These are phyloP conservation scores for Leishmania turanica DNA, from an alignment of 208 protist species.

Conservation along the genomic window DNA sequence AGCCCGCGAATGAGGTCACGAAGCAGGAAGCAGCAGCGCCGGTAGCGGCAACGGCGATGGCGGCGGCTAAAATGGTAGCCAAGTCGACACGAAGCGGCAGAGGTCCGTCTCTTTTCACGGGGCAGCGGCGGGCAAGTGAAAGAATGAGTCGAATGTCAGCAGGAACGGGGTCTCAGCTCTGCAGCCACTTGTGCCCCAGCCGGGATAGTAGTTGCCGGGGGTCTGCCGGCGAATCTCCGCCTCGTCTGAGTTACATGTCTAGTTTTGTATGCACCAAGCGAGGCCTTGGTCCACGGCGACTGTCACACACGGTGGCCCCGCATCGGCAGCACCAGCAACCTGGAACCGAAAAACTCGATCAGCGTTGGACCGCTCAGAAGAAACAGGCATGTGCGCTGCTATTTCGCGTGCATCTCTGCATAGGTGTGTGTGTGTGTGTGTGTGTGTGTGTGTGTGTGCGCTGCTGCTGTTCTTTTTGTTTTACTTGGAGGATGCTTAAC, in stretches of 20 bases:
- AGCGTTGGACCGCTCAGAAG: neutral
- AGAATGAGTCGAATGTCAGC: no score
- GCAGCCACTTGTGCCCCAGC: neutral
- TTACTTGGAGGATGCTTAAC: neutral
- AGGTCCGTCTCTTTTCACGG: neutral
- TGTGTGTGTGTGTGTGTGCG: no score
- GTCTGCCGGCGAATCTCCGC: no score
- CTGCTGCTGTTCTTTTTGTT: neutral
- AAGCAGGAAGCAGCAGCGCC: slow-evolving; percentile 3
- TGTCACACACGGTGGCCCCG: neutral
- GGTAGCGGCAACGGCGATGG: neutral
- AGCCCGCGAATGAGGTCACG: neutral
- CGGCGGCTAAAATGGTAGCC: neutral
- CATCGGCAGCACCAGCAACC: neutral
- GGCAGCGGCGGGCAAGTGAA: no score
- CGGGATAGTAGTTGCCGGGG: neutral
- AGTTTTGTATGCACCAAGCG: no score
- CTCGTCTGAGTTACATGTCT: neutral
- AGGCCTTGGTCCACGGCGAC: no score
- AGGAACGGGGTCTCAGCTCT: neutral
- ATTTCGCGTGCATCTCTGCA: neutral
- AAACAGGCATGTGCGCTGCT: neutral
- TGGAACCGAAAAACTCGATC: neutral
- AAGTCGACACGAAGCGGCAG: slow-evolving; percentile 2
- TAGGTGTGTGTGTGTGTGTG: neutral